Evolutionary conservation across 192 early-diverging fungal genomes (phyloP).

Genomic region (Coemansia sp.): DNA sequence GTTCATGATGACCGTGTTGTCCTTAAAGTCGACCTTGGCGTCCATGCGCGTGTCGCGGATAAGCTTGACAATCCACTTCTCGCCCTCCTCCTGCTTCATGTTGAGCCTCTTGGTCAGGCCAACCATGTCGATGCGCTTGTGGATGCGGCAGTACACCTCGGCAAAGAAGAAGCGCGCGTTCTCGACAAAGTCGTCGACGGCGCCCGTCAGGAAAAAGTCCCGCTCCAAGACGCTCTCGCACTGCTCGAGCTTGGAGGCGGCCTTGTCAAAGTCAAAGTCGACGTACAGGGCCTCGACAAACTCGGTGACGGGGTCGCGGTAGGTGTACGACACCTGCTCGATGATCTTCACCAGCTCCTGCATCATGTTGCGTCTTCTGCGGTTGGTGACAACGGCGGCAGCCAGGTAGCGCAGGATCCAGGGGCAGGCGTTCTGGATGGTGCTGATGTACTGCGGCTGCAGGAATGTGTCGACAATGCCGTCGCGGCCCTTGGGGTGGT

Average conservation of each 20-base stretch:
- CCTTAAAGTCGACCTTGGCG: constrained; percentile 94
- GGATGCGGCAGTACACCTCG: constrained; percentile 96
- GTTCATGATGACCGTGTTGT: constrained; percentile 95
- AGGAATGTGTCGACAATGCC: constrained; percentile 92
- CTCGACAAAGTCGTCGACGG: constrained; percentile 92
- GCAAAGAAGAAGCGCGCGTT: constrained; percentile 91
- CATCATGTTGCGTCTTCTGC: constrained; percentile 75
- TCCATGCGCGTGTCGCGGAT: constrained; percentile 95
- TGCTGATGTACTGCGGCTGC: constrained; percentile 89
- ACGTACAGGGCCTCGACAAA: constrained; percentile 91
- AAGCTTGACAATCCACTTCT: constrained; percentile 97
- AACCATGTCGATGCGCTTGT: constrained; percentile 93
- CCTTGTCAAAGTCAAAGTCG: constrained; percentile 92
- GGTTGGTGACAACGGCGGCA: constrained; percentile 90
- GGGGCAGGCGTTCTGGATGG: constrained; percentile 94
- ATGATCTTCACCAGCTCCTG: constrained; percentile 89
- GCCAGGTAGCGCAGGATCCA: constrained; percentile 95
- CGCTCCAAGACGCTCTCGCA: constrained; percentile 82
- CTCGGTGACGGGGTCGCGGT: constrained; percentile 90
- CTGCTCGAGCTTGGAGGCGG: constrained; percentile 80
- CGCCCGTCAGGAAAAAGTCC: constrained; percentile 88
- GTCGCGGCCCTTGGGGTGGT: constrained; percentile 95
- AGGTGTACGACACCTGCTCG: constrained; percentile 79
- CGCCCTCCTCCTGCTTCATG: constrained; percentile 84
- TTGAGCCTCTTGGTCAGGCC: constrained; percentile 79